These are phyloP conservation scores for Ashbya aceris DNA, from an alignment of 1,139 yeast genomes.

Conservation along the genomic window DNA sequence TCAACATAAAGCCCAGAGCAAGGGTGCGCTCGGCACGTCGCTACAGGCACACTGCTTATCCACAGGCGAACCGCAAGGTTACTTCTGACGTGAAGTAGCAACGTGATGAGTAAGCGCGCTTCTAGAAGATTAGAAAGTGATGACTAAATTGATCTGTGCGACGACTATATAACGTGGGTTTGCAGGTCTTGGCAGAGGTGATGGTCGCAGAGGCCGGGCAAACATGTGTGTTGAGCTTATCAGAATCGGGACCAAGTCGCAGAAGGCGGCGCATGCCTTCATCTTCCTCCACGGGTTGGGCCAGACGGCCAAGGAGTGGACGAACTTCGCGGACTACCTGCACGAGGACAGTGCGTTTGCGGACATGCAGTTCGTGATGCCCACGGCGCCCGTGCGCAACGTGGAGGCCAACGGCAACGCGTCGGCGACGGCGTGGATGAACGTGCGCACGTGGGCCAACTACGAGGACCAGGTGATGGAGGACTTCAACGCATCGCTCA, in stretches of 20 bases:
- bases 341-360: conserved; percentile 39
- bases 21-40: too few species aligned
- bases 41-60: too few species aligned
- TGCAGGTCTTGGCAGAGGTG: too few species aligned
- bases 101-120: too few species aligned
- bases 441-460: conserved; percentile 47
- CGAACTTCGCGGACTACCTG: conserved; percentile 53
- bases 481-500: conserved; percentile 56
- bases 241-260: too few species aligned
- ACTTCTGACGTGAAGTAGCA: too few species aligned
- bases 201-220: conserved; percentile 30
- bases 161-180: too few species aligned
- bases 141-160: too few species aligned
- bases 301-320: conserved; percentile 86
- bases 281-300: conserved; percentile 89
- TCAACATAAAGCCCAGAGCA: too few species aligned
- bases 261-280: conserved; percentile 52
- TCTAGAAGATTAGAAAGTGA: too few species aligned
- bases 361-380: conserved; percentile 70
- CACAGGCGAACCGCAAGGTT: too few species aligned
- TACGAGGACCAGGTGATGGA: conserved; percentile 44
- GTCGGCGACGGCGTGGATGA: conserved; percentile 84
- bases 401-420: conserved; percentile 60
- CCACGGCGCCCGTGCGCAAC: conserved; percentile 73
- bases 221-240: too few species aligned